Evolutionary conservation across 352 stramenopile species (phyloP), one percentile per base, ranked within the genome.

Genomic region (Globisporangium recalcitrans): DNA sequence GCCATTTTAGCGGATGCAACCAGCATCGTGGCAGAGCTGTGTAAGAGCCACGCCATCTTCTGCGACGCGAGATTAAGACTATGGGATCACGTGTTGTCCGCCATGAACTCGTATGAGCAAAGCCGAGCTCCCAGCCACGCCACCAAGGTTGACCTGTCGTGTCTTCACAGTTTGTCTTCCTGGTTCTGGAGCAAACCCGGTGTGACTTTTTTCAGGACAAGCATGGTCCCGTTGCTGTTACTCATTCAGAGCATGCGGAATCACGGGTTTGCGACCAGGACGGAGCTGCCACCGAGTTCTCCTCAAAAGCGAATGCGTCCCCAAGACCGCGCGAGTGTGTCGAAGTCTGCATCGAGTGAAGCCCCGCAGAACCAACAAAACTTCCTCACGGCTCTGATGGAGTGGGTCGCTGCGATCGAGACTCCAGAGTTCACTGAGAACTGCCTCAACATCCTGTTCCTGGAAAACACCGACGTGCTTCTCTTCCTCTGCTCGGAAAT

Each of bases 151-250:
- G 64, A 71, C 9, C 4, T 73, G 14, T 40, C 61, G 4, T 70
- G 64, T 5, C 59, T 77, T 1, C 65, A 73, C 8, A 66, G 53
- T 11, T 46, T 77, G 26, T 71, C 71, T 0, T 52, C 61, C 11
- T 77, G 71, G 71, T 75, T 75, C 56, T 75, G 68, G 68, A 71
- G 61, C 38, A 65, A 71, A 14, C 61, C 53, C 21, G 67, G 64
- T 34, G 58, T 75, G 5, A 10, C 53, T 0, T 63, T 60, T 47
- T 77, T 75, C 34, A 59, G 57, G 4, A 36, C 58, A 6, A 75
- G 64, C 24, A 65, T 68, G 54, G 11, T 47, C 1, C 64, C 60
- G 2, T 19, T 77, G 34, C 34, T 75, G 10, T 4, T 29, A 9
- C 31, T 77, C 6, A 52, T 75, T 6, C 64, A 64, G 51, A 48